Percentiles rank a stretch among this genome's conserved stretches.
These are phyloP conservation scores for Limnomonas spitsbergensis DNA, from an alignment of 139 green algal species.

Conservation along the genomic window DNA sequence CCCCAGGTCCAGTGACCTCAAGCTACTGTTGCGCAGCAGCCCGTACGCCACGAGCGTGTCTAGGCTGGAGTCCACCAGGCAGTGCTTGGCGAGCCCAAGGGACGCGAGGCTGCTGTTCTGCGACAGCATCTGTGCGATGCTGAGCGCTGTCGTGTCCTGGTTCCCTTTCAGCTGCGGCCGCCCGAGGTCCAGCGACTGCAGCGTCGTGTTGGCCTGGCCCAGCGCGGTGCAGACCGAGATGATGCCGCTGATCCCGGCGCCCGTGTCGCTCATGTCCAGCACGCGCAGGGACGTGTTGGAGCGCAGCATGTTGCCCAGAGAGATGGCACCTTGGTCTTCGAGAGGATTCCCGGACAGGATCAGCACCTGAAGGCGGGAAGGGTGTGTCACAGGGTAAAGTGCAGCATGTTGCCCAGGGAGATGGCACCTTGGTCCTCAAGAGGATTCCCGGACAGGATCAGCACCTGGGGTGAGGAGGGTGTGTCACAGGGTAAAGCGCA, in stretches of 20 bases:
- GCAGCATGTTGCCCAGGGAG: too few relatives aligned
- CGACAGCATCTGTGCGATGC: slow-evolving; percentile 36
- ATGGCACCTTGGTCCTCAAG: too few relatives aligned
- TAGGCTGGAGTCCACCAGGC: slow-evolving; percentile 40
- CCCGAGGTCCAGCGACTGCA: neutral
- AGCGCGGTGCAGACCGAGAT: slow-evolving; percentile 21
- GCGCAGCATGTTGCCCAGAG: neutral
- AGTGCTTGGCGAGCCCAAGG: slow-evolving; percentile 45
- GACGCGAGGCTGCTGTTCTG: slow-evolving; percentile 28
- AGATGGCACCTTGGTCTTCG: slow-evolving; percentile 33
- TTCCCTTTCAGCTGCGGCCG: neutral
- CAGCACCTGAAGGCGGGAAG: slow-evolving; percentile 34
- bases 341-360: slow-evolving; percentile 47
- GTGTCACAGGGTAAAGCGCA: too few relatives aligned
- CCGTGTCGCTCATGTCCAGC: slow-evolving; percentile 43
- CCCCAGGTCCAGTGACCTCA: slow-evolving; percentile 32
- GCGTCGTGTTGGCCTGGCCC: neutral
- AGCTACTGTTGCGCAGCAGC: slow-evolving; percentile 28
- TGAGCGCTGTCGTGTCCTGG: slow-evolving; percentile 1
- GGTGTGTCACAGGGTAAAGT: too few relatives aligned
- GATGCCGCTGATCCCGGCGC: slow-evolving; percentile 38
- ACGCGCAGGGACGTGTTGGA: slow-evolving; percentile 29
- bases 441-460: too few relatives aligned
- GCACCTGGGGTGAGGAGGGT: too few relatives aligned
- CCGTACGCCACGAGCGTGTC: slow-evolving; percentile 52